Base-by-base conservation (phyloP, 2,329 filamentous ascomycete genomes). In the Cladorrhinum sp. region DNA sequence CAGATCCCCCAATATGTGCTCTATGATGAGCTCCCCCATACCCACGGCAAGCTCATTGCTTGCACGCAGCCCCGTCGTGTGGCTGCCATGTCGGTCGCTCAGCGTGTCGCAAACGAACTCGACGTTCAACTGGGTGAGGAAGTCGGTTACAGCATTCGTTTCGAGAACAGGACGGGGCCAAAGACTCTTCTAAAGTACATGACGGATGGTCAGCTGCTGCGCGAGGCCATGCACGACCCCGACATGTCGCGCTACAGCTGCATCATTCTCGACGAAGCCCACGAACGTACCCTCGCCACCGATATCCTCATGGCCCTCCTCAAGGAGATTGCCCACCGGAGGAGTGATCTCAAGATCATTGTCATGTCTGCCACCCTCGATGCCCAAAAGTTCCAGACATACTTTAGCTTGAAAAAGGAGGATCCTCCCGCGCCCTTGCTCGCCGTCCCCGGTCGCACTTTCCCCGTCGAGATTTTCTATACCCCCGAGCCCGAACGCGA, bases 361-460 rank as follows among this genome's bases (percentile, higher is more conserved):
- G 95, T 99, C 82, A 99, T 98, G 87, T 98, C 94, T 72, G 95
- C 95, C 63, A 99, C 95, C 9, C 84, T 99, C 58, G 95, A 99
- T 77, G 95, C 95, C 4, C 89, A 96, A 72, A 99, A 99, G 77
- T 99, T 99, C 74, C 95, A 98, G 76, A 88, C 87, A 63, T 99
- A 99, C 79, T 99, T 99, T 80, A 56, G 54, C 36, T 91, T 92
- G 77, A 86, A 96, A 21, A 56, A 56, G 54, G 54, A 56, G 54
- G 54, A 56, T 30, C 54, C 54, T 30, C 54, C 54, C 70, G 95
- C 95, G 3, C 95, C 95, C 6, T 82, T 99, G 46, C 86, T 99
- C 57, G 92, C 94, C 23, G 95, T 99, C 2, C 95, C 95, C 36
- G 95, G 95, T 73, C 88, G 95, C 75, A 99, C 95, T 20, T 89